phyloP scores from a whole-genome alignment of 257 asterid genomes.

The Solanum verrucosum region DNA sequence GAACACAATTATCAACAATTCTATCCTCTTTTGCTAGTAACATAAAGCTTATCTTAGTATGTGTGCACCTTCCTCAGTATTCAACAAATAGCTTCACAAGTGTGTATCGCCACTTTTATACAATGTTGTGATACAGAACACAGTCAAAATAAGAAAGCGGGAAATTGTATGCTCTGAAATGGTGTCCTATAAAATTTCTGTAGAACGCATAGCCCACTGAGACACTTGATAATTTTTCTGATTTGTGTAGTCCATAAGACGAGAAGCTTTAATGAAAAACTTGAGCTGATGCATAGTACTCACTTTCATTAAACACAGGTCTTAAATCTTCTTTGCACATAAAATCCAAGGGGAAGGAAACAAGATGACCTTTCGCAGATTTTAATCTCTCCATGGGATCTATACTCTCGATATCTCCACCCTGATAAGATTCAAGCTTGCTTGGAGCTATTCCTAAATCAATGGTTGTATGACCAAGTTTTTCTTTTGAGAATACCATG shows the following conservation, averaged over 20 bases:
- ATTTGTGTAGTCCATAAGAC: not conserved
- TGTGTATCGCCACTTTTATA: not conserved
- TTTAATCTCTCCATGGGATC: slow-evolving; percentile 82
- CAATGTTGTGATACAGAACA: not conserved
- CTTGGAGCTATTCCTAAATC: slow-evolving; percentile 86
- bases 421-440: slow-evolving; percentile 53
- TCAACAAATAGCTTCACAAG: not conserved
- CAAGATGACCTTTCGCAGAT: slow-evolving; percentile 80
- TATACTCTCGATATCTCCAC: slow-evolving; percentile 51
- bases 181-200: not conserved
- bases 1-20: not conserved
- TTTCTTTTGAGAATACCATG: slow-evolving; percentile 66
- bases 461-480: slow-evolving; percentile 65
- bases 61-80: not conserved
- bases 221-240: not conserved
- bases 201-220: not conserved
- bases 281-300: slow-evolving; percentile 89
- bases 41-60: not conserved
- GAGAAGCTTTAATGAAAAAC: slow-evolving; percentile 54
- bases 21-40: not conserved
- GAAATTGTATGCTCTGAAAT: not conserved
- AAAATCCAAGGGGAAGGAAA: slow-evolving; percentile 86
- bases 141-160: not conserved
- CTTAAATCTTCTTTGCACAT: slow-evolving; percentile 90
- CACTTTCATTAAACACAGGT: slow-evolving; percentile 91